Conservation (phyloP, 108 stramenopile species). For the Nannochloropsis gaditana region DNA sequence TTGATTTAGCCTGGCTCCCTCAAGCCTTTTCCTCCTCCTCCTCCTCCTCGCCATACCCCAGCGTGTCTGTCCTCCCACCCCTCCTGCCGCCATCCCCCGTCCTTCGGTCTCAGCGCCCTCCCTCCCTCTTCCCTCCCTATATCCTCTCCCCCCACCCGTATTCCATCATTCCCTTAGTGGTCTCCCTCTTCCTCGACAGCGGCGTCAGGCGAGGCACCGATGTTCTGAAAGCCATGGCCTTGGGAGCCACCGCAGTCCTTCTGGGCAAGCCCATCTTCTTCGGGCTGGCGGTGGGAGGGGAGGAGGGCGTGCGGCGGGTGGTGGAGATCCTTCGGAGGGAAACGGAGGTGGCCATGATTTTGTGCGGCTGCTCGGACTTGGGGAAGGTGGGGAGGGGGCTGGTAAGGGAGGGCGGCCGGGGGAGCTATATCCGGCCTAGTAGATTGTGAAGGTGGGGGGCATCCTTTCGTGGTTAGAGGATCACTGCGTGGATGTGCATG, state of each 20-base stretch:
- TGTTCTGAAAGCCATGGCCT: slow-evolving; percentile 48
- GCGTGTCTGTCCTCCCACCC: not conserved
- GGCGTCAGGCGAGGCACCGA: slow-evolving; percentile 51
- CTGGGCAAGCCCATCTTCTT: slow-evolving; percentile 50
- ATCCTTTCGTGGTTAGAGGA: no score
- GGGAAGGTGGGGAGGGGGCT: not conserved
- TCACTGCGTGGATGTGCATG: no score
- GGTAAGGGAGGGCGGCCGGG: not conserved
- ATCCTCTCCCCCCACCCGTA: not conserved
- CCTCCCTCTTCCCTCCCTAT: no score
- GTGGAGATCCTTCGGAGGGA: slow-evolving; percentile 32
- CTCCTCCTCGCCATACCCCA: no score
- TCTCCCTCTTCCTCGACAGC: slow-evolving; percentile 32
- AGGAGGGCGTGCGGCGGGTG: slow-evolving; percentile 42
- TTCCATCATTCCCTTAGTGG: not conserved
- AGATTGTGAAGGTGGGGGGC: not conserved
- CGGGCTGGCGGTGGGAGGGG: slow-evolving; percentile 39
- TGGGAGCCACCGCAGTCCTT: slow-evolving; percentile 48
- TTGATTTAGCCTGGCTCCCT: no score
- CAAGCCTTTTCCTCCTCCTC: no score
- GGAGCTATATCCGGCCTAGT: not conserved
- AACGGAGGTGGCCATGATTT: slow-evolving; percentile 47
- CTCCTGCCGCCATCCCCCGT: not conserved
- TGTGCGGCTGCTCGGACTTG: slow-evolving; percentile 35
- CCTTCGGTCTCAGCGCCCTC: no score